Percentiles rank a stretch among this genome's conserved stretches.
Evolutionary conservation across 345 rosid species (phyloP).

Genomic region (Euphorbia peplus): DNA sequence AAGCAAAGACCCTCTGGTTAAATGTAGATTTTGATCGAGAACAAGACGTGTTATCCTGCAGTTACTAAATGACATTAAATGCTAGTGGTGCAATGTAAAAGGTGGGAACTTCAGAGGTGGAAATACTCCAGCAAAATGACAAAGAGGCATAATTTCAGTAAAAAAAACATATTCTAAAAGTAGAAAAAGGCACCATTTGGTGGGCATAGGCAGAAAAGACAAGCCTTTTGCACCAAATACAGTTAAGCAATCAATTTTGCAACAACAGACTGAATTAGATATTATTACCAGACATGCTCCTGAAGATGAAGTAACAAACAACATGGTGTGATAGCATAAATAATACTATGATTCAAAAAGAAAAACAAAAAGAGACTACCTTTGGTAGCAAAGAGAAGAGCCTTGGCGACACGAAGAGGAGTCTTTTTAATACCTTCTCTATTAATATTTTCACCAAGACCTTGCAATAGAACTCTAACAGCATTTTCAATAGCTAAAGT

Average conservation of each 20-base stretch:
- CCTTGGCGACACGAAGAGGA: constrained; percentile 92
- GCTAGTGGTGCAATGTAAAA: neutral
- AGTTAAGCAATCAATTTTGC: neutral
- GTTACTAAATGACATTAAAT: neutral
- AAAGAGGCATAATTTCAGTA: too few species aligned
- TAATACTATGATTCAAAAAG: too few species aligned
- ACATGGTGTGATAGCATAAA: too few species aligned
- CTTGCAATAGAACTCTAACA: constrained; percentile 74
- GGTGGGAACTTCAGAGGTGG: neutral
- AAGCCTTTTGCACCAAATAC: neutral
- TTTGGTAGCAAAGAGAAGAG: constrained; percentile 77
- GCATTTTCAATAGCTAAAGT: constrained; percentile 72
- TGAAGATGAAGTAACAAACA: too few species aligned
- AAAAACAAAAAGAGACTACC: constrained; percentile 34
- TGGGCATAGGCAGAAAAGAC: neutral
- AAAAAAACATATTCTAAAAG: constrained; percentile 1
- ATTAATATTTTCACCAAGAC: constrained; percentile 70
- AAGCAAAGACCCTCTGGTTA: too few species aligned
- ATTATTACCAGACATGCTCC: too few species aligned
- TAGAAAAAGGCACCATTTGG: neutral
- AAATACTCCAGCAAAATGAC: neutral
- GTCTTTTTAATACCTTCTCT: constrained; percentile 91
- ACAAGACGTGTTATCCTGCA: neutral
- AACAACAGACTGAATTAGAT: neutral
- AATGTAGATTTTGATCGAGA: neutral